Evolutionary conservation across 73 alveolate genomes (phyloP).

Genomic region (Paramecium tetraurelia): DNA sequence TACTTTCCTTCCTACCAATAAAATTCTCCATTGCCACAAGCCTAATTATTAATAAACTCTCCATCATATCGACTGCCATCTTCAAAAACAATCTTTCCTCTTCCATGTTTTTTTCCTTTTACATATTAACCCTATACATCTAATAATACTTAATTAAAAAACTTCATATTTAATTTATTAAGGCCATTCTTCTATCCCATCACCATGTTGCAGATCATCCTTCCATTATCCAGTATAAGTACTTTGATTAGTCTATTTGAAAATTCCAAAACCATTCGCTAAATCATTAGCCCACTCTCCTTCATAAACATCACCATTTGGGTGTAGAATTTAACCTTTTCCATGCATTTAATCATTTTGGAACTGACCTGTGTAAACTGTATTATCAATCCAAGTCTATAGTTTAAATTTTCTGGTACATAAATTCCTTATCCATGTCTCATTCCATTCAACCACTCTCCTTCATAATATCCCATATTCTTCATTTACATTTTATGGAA

Average conservation of each 20-base stretch:
- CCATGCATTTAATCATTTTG: conserved; percentile 71
- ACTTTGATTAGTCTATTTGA: conserved; percentile 66
- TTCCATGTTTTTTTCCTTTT: conserved; percentile 71
- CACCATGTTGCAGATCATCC: conserved; percentile 45
- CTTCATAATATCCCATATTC: not conserved
- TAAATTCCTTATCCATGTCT: conserved; percentile 45
- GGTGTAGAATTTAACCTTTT: conserved; percentile 66
- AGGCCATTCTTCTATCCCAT: conserved; percentile 58
- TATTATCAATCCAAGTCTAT: conserved; percentile 52
- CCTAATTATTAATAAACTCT: conserved; percentile 42
- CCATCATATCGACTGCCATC: conserved; percentile 63
- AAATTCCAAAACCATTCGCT: conserved; percentile 74
- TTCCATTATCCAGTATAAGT: conserved; percentile 56
- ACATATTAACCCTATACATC: conserved; percentile 64
- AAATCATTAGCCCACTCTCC: conserved; percentile 76
- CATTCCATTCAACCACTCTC: conserved; percentile 39
- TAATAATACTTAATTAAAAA: not conserved
- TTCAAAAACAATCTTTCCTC: conserved; percentile 64
- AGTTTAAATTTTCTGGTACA: not conserved
- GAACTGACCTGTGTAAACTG: conserved; percentile 67
- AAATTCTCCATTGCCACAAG: conserved; percentile 56
- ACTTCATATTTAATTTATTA: conserved; percentile 45
- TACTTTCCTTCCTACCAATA: conserved; percentile 56
- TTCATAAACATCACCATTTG: conserved; percentile 69
- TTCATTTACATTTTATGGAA: not conserved